Evolutionary conservation across 2,329 filamentous ascomycete genomes (phyloP).

Genomic region (Aspergillus flavus): DNA sequence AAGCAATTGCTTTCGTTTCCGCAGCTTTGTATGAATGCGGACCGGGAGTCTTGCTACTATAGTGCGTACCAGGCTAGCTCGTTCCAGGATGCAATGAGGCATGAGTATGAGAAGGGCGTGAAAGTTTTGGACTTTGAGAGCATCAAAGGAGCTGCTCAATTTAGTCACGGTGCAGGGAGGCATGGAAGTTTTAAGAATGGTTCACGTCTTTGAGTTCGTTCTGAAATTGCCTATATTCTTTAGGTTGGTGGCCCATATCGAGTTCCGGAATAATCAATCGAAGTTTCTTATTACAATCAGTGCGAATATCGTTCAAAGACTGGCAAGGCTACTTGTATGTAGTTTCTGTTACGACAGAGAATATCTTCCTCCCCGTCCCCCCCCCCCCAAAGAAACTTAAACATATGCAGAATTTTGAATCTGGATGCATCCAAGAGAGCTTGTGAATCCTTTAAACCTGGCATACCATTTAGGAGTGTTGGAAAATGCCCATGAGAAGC

Average conservation of each 20-base stretch:
- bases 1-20: conserved; percentile 53
- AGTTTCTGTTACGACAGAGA: neutral
- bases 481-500: neutral
- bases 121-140: conserved; percentile 49
- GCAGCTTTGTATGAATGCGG: conserved; percentile 55
- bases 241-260: neutral
- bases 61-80: conserved; percentile 51
- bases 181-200: conserved; percentile 54
- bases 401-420: neutral
- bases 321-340: neutral
- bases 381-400: neutral
- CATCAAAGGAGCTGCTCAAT: conserved; percentile 44
- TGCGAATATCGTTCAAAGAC: neutral
- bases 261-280: neutral
- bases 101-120: conserved; percentile 51
- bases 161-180: conserved; percentile 44
- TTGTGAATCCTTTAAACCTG: neutral
- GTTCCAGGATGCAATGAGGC: conserved; percentile 54
- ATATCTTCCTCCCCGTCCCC: too few relatives aligned
- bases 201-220: neutral
- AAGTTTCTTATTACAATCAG: neutral
- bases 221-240: neutral
- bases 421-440: too few relatives aligned
- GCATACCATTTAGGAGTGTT: neutral
- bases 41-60: conserved; percentile 54